Percentiles rank a stretch among this genome's conserved stretches.
Evolutionary conservation across 805 yeast genomes (phyloP).

Genomic region (Myxozyma lipomycoides): DNA sequence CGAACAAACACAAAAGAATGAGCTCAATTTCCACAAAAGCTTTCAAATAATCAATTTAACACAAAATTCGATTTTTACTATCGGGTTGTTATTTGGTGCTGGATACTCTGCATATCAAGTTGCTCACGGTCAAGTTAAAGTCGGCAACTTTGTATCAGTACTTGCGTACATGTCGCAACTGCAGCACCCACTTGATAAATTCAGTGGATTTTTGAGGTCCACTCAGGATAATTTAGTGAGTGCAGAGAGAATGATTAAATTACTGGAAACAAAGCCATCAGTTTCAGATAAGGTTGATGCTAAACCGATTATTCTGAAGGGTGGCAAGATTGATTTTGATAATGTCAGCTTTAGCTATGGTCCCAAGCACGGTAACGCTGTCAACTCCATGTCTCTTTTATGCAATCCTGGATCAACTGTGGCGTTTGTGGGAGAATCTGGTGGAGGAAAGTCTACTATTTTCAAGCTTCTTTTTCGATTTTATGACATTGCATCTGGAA

Average conservation of each 20-base stretch:
- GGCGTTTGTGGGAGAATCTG: constrained; percentile 93
- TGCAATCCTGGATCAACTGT: constrained; percentile 79
- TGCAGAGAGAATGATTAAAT: constrained; percentile 19
- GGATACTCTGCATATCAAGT: constrained; percentile 22
- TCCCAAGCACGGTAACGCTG: constrained; percentile 55
- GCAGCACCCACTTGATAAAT: constrained; percentile 24
- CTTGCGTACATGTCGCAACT: constrained; percentile 25
- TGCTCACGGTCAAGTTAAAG: constrained; percentile 10
- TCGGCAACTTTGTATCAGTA: constrained; percentile 23
- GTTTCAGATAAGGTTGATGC: constrained; percentile 15
- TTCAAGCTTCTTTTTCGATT: constrained; percentile 73
- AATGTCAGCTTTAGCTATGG: constrained; percentile 70
- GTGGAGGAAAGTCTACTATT: constrained; percentile 90
- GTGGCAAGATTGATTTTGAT: constrained; percentile 48
- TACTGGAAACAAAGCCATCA: constrained; percentile 21
- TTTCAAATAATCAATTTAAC: constrained; percentile 8
- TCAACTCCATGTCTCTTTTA: constrained; percentile 53
- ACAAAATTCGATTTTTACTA: constrained; percentile 23
- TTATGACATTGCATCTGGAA: constrained; percentile 72
- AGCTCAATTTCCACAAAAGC: constrained; percentile 10
- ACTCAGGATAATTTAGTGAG: constrained; percentile 22
- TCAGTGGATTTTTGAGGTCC: constrained; percentile 16
- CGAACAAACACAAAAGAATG: constrained; percentile 6
- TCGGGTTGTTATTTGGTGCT: constrained; percentile 15
- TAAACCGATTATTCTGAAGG: background rate